These are phyloP conservation scores for Auriscalpium orientale DNA, from an alignment of 768 basidiomycete genomes.

Conservation along the genomic window DNA sequence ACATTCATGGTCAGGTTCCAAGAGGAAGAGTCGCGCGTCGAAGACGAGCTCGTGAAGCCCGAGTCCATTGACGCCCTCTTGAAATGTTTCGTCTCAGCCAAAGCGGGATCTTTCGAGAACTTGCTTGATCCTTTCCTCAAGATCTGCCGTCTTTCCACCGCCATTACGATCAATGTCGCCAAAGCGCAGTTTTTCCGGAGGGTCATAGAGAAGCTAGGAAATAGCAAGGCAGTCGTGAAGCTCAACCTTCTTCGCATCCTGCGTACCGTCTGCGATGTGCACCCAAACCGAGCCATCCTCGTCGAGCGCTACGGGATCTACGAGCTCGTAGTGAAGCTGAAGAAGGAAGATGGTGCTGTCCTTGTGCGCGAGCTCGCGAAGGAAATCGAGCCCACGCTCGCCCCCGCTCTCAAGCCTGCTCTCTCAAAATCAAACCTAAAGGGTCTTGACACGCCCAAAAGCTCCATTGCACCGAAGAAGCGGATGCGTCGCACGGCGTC, in stretches of 20 bases:
- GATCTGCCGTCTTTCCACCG: slow-evolving; percentile 73
- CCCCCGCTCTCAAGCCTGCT: slow-evolving; percentile 59
- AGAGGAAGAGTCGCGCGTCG: slow-evolving; percentile 91
- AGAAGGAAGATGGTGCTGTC: slow-evolving; percentile 82
- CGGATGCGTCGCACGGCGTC: slow-evolving; percentile 60
- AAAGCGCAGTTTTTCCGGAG: slow-evolving; percentile 83
- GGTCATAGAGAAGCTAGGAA: slow-evolving; percentile 71
- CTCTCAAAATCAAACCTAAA: slow-evolving; percentile 23
- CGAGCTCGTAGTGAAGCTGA: slow-evolving; percentile 73
- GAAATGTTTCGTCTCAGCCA: slow-evolving; percentile 74
- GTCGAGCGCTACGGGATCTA: slow-evolving; percentile 79
- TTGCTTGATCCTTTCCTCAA: slow-evolving; percentile 90
- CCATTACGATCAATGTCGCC: slow-evolving; percentile 69
- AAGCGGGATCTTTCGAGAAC: slow-evolving; percentile 88
- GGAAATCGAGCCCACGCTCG: slow-evolving; percentile 74
- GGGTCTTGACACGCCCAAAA: slow-evolving; percentile 31
- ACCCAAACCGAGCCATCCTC: slow-evolving; percentile 75
- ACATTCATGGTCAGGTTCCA: slow-evolving; percentile 55
- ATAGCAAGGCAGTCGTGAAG: slow-evolving; percentile 81
- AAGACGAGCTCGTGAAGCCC: slow-evolving; percentile 73
- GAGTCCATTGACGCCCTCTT: slow-evolving; percentile 61
- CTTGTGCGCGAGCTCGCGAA: slow-evolving; percentile 84
- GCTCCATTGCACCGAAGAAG: slow-evolving; percentile 20
- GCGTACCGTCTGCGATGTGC: slow-evolving; percentile 79
- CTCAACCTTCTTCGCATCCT: slow-evolving; percentile 85